Evolutionary conservation across 495 filamentous ascomycete genomes (phyloP).

Genomic region (Apiosordaria backusii): DNA sequence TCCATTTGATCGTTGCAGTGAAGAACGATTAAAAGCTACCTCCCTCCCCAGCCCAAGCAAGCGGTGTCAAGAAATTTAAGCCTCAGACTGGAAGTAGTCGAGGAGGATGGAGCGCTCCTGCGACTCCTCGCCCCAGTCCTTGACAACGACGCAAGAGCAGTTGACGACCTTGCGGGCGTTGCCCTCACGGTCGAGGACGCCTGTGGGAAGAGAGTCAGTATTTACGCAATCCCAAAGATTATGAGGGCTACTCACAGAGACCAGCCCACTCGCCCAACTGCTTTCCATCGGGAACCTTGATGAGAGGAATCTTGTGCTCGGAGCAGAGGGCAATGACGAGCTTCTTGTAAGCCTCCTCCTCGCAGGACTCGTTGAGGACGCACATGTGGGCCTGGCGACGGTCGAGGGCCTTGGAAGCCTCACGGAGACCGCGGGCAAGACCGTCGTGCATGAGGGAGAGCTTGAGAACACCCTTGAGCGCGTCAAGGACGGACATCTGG

Average conservation of each 20-base stretch:
- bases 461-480: slow-evolving; percentile 96
- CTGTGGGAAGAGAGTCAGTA: slow-evolving; percentile 44
- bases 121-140: slow-evolving; percentile 99
- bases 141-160: slow-evolving; percentile 99
- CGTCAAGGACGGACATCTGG: slow-evolving; percentile 96
- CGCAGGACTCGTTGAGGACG: slow-evolving; percentile 97
- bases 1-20: neutral
- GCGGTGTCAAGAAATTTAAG: slow-evolving; percentile 38
- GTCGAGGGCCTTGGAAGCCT: slow-evolving; percentile 96
- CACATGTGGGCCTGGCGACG: slow-evolving; percentile 98
- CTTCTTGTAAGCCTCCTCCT: slow-evolving; percentile 99
- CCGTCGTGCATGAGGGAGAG: slow-evolving; percentile 99
- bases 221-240: neutral
- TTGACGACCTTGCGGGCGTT: slow-evolving; percentile 99
- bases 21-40: neutral
- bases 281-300: slow-evolving; percentile 99
- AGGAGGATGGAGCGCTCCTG: slow-evolving; percentile 96
- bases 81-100: slow-evolving; percentile 96
- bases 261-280: slow-evolving; percentile 99
- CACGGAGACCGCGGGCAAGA: slow-evolving; percentile 94
- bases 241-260: slow-evolving; percentile 70
- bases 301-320: slow-evolving; percentile 98
- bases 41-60: neutral
- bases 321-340: slow-evolving; percentile 94
- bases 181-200: slow-evolving; percentile 96